phyloP scores from a whole-genome alignment of 1,139 yeast genomes.

The Maudiozyma humilis region DNA sequence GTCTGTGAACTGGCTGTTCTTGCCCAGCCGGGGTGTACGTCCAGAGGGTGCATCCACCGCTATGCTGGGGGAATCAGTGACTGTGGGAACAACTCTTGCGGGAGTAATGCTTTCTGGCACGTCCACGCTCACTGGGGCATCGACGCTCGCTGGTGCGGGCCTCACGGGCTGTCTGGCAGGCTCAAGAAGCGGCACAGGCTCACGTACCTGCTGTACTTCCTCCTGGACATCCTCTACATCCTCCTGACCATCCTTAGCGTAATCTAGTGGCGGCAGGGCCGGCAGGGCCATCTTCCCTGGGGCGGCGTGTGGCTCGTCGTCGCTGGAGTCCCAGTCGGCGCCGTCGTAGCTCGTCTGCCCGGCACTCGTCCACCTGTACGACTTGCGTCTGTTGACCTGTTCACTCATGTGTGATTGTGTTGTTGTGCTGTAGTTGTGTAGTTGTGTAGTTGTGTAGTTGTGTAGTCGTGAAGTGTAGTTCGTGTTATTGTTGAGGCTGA shows the following conservation, averaged over 20 bases:
- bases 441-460: neutral
- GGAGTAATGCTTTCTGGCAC: too few species aligned
- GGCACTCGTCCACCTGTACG: constrained; percentile 59
- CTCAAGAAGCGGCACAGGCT: neutral
- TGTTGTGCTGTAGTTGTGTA: neutral
- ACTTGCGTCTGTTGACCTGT: constrained; percentile 47
- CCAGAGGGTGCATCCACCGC: constrained; percentile 7
- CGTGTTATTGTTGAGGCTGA: too few species aligned
- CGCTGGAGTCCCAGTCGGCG: constrained; percentile 44
- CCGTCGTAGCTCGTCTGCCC: constrained; percentile 49
- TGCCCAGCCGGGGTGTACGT: neutral
- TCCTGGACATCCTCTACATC: neutral
- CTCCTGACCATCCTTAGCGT: constrained; percentile 1
- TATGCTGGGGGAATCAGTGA: constrained; percentile 10
- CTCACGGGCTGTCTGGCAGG: too few species aligned
- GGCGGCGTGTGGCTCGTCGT: constrained; percentile 12
- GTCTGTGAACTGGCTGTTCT: constrained; percentile 12
- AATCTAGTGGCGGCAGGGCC: constrained; percentile 10
- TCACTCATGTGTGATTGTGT: constrained; percentile 3
- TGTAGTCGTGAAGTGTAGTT: neutral
- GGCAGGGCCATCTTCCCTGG: constrained; percentile 8
- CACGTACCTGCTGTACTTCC: neutral
- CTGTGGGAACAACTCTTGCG: too few species aligned
- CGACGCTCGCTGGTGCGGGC: too few species aligned
- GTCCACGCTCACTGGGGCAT: too few species aligned